Evolutionary conservation across 1,139 yeast species (phyloP).

Genomic region (Petasospora fabianii): DNA sequence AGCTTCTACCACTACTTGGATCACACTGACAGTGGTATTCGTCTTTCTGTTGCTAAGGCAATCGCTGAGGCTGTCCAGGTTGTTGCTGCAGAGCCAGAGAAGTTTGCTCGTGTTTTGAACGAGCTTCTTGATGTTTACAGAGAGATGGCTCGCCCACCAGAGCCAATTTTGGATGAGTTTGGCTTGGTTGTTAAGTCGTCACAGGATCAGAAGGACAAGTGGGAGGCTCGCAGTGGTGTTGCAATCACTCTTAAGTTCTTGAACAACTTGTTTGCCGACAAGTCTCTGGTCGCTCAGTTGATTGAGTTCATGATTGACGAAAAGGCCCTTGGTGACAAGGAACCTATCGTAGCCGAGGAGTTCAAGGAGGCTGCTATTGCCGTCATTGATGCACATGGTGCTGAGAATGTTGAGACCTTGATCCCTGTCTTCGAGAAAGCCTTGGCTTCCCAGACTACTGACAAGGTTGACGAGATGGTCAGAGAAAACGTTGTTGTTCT

Average conservation of each 20-base stretch:
- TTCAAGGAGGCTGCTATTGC: conserved; percentile 87
- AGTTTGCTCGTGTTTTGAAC: conserved; percentile 38
- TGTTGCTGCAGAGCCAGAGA: conserved; percentile 27
- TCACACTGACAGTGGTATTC: conserved; percentile 55
- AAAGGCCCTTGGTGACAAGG: conserved; percentile 70
- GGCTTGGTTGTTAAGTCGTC: conserved; percentile 72
- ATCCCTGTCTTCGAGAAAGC: conserved; percentile 73
- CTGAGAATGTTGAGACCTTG: conserved; percentile 58
- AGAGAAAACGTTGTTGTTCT: conserved; percentile 80
- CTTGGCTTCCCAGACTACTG: conserved; percentile 39
- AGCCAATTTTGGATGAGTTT: conserved; percentile 69
- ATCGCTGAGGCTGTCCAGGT: conserved; percentile 46
- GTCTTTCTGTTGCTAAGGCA: conserved; percentile 65
- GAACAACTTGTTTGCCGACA: conserved; percentile 43
- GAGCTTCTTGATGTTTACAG: conserved; percentile 52
- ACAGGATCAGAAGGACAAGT: conserved; percentile 60
- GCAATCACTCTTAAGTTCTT: conserved; percentile 64
- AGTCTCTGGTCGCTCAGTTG: conserved; percentile 42
- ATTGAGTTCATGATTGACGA: conserved; percentile 58
- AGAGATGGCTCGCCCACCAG: conserved; percentile 68
- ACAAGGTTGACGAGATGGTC: conserved; percentile 55
- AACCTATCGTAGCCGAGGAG: conserved; percentile 70
- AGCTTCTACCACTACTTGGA: conserved; percentile 50
- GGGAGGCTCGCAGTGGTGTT: conserved; percentile 83
- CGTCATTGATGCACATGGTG: conserved; percentile 64